Evolutionary conservation across 495 filamentous ascomycete species (phyloP).

Genomic region (Tuber aestivum): DNA sequence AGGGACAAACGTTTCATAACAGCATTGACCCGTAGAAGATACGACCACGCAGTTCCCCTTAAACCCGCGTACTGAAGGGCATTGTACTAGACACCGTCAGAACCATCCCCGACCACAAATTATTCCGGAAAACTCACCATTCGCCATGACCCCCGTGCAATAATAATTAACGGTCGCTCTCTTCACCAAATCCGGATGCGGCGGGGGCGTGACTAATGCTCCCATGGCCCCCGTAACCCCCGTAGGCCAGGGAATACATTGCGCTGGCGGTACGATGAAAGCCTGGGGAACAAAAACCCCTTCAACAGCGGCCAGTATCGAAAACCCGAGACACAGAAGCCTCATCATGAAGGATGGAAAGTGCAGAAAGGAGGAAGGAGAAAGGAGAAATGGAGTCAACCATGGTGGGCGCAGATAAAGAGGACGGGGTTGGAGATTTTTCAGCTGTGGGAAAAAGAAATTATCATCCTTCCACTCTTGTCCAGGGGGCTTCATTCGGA

Average conservation of each 20-base stretch:
- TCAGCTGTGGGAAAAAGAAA: background rate
- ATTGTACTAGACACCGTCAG: background rate
- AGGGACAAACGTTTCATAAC: background rate
- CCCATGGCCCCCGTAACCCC: background rate
- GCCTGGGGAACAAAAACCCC: background rate
- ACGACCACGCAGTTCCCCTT: slow-evolving; percentile 1
- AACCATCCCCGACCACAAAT: background rate
- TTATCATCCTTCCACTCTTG: background rate
- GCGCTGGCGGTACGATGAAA: background rate
- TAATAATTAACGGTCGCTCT: background rate
- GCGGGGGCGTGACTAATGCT: background rate
- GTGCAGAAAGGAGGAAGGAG: background rate
- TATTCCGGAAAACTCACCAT: background rate
- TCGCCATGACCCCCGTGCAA: background rate
- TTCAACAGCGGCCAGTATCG: background rate
- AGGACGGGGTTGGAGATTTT: background rate
- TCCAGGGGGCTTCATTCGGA: background rate
- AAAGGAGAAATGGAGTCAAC: background rate
- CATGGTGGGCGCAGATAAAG: background rate
- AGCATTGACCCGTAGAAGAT: background rate
- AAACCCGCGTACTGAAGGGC: background rate
- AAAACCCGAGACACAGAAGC: background rate
- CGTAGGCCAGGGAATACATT: background rate
- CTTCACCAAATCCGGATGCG: background rate
- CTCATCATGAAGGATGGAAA: background rate